A percentile compares a stretch with the other conserved stretches of the same genome.
Evolutionary conservation across 129 eudicot genomes (phyloP).

Genomic region (Flaveria sonorensis): DNA sequence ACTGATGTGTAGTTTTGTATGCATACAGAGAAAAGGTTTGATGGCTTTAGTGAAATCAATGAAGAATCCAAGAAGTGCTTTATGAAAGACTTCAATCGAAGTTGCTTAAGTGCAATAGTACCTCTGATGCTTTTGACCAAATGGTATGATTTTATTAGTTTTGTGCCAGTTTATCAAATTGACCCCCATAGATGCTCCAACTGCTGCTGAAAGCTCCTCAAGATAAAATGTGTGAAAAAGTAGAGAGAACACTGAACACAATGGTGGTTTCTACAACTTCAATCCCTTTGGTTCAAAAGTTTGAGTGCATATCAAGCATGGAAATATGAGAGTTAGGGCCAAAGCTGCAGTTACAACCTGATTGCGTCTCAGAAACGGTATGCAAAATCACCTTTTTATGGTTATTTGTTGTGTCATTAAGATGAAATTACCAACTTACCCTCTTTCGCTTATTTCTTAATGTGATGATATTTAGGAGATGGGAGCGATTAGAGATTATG

Average conservation of each 20-base stretch:
- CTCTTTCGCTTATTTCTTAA: background rate
- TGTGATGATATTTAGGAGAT: too few relatives aligned
- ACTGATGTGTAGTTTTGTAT: background rate
- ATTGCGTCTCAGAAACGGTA: background rate
- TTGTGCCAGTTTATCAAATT: background rate
- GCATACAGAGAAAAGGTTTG: slow-evolving; percentile 63
- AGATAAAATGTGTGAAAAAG: slow-evolving; percentile 91
- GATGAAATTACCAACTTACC: slow-evolving; percentile 39
- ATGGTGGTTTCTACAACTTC: slow-evolving; percentile 25
- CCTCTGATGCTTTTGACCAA: slow-evolving; percentile 41
- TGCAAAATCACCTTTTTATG: slow-evolving; percentile 12
- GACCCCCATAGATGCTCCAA: slow-evolving; percentile 62
- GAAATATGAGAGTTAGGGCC: too few relatives aligned
- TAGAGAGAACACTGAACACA: slow-evolving; percentile 63
- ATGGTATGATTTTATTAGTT: slow-evolving; percentile 46
- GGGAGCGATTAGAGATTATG: too few relatives aligned
- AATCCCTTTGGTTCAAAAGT: slow-evolving; percentile 64
- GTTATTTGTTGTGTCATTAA: background rate
- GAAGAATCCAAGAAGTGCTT: slow-evolving; percentile 95
- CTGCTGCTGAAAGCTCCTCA: slow-evolving; percentile 80
- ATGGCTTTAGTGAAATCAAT: slow-evolving; percentile 70
- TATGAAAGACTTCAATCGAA: slow-evolving; percentile 77
- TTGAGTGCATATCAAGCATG: slow-evolving; percentile 4
- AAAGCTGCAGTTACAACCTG: too few relatives aligned
- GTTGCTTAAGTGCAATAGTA: slow-evolving; percentile 53